These are phyloP conservation scores for Ceratocystis variospora DNA, from an alignment of 2,329 filamentous ascomycete genomes.

Conservation along the genomic window DNA sequence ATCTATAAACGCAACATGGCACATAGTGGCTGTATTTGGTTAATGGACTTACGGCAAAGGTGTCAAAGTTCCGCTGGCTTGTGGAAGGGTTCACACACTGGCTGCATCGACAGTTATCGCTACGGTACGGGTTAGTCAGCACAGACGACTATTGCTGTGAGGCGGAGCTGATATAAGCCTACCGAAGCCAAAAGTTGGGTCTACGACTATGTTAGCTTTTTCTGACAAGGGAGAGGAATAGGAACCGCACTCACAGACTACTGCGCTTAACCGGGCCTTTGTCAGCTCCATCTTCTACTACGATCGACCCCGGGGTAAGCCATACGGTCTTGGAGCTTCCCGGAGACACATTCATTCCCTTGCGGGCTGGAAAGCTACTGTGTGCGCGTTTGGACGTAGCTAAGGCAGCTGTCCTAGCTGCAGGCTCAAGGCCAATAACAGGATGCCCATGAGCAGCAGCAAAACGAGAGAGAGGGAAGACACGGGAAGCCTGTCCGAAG, in stretches of 20 bases:
- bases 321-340: not conserved
- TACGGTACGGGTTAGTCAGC: slow-evolving; percentile 18
- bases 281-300: not conserved
- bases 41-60: slow-evolving; percentile 27
- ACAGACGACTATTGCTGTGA: not conserved
- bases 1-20: not conserved
- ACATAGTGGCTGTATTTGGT: not conserved
- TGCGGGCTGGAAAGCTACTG: not conserved
- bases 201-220: not conserved
- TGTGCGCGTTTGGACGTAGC: not conserved
- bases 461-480: not conserved
- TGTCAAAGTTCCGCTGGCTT: slow-evolving; percentile 31
- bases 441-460: not conserved
- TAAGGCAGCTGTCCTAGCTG: not conserved
- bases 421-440: not conserved
- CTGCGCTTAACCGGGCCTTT: not conserved
- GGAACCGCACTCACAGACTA: slow-evolving; percentile 15
- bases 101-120: slow-evolving; percentile 33
- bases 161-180: not conserved
- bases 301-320: not conserved
- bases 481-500: not conserved
- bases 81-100: slow-evolving; percentile 32
- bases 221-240: not conserved
- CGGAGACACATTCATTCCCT: not conserved
- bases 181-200: slow-evolving; percentile 18